Evolutionary conservation across 305 asterid genomes (phyloP), one percentile per base, ranked within the genome.

Genomic region (Withania somnifera): DNA sequence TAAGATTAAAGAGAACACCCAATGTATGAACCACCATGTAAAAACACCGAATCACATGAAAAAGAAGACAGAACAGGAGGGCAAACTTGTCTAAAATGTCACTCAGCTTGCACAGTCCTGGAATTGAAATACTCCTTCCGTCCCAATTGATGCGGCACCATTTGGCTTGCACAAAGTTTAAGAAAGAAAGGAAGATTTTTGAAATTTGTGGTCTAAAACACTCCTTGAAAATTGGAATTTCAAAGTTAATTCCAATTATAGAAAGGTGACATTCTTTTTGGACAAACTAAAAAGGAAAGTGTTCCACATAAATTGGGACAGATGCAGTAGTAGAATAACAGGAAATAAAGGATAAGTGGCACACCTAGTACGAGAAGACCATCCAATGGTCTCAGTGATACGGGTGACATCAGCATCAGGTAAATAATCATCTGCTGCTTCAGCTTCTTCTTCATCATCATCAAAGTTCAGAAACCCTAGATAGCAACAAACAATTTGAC

Each of bases 281-380:
- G n/a, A n/a, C n/a, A n/a, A n/a, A n/a, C n/a, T n/a, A n/a, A n/a
- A n/a, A n/a, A n/a, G n/a, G n/a, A n/a, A n/a, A n/a, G n/a, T n/a
- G n/a, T n/a, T n/a, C n/a, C n/a, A n/a, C n/a, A n/a, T n/a, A n/a
- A n/a, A n/a, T n/a, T n/a, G n/a, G n/a, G n/a, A n/a, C n/a, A n/a
- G n/a, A n/a, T n/a, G n/a, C n/a, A n/a, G n/a, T n/a, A 40, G 58
- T 0, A 82, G 20, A 22, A 17, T 51, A 36, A 53, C 8, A 81
- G 45, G 64, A 53, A 77, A 80, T 50, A 73, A 6, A 17, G 47
- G 54, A 47, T 69, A n/a, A 58, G 80, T 69, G 2, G 61, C 36
- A 82, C 85, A 96, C 99, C 98, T 94, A 22, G 99, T 96, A 81
- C 98, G 98, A 36, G 99, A 93, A 82, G 99, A 96, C 98, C 99